Evolutionary conservation across 176 grass and related monocot genomes (phyloP), one percentile per base, ranked within the genome.

Genomic region (Pharus latifolius): DNA sequence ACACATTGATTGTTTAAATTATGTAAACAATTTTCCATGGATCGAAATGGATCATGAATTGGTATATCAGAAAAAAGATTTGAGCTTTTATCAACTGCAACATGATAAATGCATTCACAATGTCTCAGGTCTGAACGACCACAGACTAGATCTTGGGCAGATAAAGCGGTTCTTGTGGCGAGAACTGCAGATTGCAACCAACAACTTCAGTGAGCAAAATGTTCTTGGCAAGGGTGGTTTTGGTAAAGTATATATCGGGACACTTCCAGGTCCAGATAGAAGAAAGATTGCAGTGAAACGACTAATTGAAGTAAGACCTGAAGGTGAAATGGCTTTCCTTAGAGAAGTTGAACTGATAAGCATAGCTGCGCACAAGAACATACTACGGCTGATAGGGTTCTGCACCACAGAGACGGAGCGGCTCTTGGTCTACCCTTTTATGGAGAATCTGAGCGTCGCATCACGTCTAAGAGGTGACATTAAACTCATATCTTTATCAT

Each of bases 371-470:
- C 95, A 99, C 56, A 99, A 81, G 60, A 99, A 99, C 58, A 87
- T 99, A 72, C 56, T 99, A 49, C 81, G 78, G 75, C 60, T 99
- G 72, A 91, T 91, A 73, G 95, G 95, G n/a, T 99, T 86, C 51
- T 99, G 95, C 65, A 93, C 82, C 0, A 99, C 87, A 57, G 8
- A 56, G 0, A 83, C 40, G 1, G 95, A 99, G 25, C 70, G 84
- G 20, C 84, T 99, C 42, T 87, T 99, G 53, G 90, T 99, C 52
- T 99, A 99, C 78, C 90, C 95, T 63, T 99, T 86, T 33, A 99
- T 99, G 90, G 76, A 85, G 58, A 99, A 99, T 74, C 64, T 91
- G 17, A 94, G 95, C 65, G 95, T 99, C 37, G 87, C 95, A 41
- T 86, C 85, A 1, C 67, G 64, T 55, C 81, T 99, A 68, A 79